Evolutionary conservation across 306 rosid genomes (phyloP), one percentile per base, ranked within the genome.

Genomic region (Vigna angularis): DNA sequence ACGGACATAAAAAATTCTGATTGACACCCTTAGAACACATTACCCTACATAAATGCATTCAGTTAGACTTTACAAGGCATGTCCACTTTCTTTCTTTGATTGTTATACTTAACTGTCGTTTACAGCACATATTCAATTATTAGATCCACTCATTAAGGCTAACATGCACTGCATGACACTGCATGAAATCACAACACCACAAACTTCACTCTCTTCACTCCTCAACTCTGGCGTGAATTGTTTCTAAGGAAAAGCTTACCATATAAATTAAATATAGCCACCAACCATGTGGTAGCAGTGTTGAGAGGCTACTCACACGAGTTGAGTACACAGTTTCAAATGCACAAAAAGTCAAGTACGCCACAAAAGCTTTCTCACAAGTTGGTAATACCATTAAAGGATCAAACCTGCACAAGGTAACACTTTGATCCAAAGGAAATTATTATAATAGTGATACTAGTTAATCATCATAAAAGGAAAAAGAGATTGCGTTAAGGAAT

Each of bases 231-330:
- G 42, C 42, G 66, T 18, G 28, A 53, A 53, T 58, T 26, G 17
- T 40, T 9, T 13, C 66, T 59, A 28, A 6, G 32, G 66, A 59
- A 24, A 59, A 59, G 8, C 42, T 28, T 13, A 11, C 2, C 6
- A 61, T 5, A 61, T 59, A 61, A 30, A 61, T 61, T 61, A 26
- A 58, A 58, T 58, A 58, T 5, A 26, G 38, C 65, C 65, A 58
- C 65, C 65, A 58, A 58, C 38, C 65, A 58, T 26, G 65, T 58
- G 65, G 7, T 12, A 24, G 42, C 24, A 62, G 13, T 6, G 12
- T 15, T 44, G 15, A 73, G 47, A 3, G 78, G 18, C 42, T 9
- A 42, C 1, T 20, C 22, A 5, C 18, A 51, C 42, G 7, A 5
- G 20, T 28, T 44, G 26, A 45, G n/a, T n/a, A 32, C 12, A 45